Conservation (phyloP, 495 filamentous ascomycete genomes). For the Bacidia rubella region DNA sequence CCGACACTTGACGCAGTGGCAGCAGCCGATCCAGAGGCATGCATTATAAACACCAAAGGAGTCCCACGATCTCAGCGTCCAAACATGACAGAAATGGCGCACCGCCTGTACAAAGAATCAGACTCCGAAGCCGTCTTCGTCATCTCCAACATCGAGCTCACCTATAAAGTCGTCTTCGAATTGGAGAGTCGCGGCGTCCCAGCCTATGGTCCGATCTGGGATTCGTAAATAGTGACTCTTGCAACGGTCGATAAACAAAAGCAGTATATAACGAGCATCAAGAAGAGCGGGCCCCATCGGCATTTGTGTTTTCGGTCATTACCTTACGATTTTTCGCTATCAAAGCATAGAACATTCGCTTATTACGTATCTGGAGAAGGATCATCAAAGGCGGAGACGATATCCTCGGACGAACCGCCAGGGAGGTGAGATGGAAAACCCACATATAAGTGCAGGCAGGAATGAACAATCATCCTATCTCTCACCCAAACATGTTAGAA, state of each 20-base stretch:
- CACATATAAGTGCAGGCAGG: too few relatives aligned
- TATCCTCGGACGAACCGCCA: too few relatives aligned
- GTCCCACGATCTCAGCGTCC: slow-evolving; percentile 27
- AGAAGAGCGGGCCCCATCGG: too few relatives aligned
- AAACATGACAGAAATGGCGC: slow-evolving; percentile 45
- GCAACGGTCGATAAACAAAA: background rate
- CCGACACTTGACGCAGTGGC: slow-evolving; percentile 37
- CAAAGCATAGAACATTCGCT: too few relatives aligned
- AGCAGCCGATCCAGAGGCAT: slow-evolving; percentile 36
- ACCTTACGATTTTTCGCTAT: too few relatives aligned
- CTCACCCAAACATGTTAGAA: too few relatives aligned
- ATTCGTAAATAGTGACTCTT: slow-evolving; percentile 40
- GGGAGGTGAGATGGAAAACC: too few relatives aligned
- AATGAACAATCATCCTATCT: too few relatives aligned
- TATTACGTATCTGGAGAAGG: too few relatives aligned
- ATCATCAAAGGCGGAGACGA: too few relatives aligned
- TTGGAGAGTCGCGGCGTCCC: slow-evolving; percentile 55
- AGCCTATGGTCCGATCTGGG: slow-evolving; percentile 70
- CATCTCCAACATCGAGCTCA: slow-evolving; percentile 62
- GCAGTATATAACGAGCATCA: background rate
- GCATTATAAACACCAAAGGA: slow-evolving; percentile 41
- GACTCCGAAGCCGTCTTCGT: slow-evolving; percentile 61
- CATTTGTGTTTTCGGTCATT: too few relatives aligned
- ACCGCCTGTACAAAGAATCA: slow-evolving; percentile 40
- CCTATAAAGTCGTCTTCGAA: slow-evolving; percentile 57